Conservation (phyloP, 371 early-diverging fungal genomes). For the Zancudomyces culisetae region DNA sequence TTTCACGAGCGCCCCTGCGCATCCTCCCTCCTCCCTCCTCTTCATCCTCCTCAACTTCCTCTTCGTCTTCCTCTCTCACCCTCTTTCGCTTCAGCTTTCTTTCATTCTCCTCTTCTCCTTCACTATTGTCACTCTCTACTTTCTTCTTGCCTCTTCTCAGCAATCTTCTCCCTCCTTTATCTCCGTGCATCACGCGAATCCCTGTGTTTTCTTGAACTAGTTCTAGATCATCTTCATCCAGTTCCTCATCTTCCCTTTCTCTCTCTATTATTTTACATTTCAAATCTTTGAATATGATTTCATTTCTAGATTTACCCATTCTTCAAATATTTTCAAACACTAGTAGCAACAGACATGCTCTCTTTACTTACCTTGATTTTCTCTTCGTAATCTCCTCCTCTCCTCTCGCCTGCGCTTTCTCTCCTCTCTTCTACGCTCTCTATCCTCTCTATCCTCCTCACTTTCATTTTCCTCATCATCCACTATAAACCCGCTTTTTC, state of each 20-base stretch:
- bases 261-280: not conserved
- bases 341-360: not conserved
- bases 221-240: conserved; percentile 78
- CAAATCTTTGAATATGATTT: no score
- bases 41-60: conserved; percentile 8
- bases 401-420: conserved; percentile 7
- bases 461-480: conserved; percentile 29
- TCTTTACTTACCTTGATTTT: conserved; percentile 15
- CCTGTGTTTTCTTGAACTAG: conserved; percentile 71
- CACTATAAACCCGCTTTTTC: conserved; percentile 18
- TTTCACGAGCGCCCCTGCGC: conserved; percentile 4
- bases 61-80: not conserved
- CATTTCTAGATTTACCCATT: no score
- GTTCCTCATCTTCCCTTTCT: conserved; percentile 31
- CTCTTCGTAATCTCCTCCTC: conserved; percentile 4
- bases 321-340: no score
- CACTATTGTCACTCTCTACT: conserved; percentile 17
- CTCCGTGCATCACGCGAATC: conserved; percentile 30
- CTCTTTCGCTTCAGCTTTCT: conserved; percentile 9
- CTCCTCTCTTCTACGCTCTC: conserved; percentile 30
- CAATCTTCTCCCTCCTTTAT: conserved; percentile 39
- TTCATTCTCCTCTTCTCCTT: conserved; percentile 32
- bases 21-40: not conserved
- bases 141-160: conserved; percentile 35
- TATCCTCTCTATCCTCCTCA: conserved; percentile 19